phyloP scores from a whole-genome alignment of 2,329 filamentous ascomycete genomes.

The Erysiphe pulchra region DNA sequence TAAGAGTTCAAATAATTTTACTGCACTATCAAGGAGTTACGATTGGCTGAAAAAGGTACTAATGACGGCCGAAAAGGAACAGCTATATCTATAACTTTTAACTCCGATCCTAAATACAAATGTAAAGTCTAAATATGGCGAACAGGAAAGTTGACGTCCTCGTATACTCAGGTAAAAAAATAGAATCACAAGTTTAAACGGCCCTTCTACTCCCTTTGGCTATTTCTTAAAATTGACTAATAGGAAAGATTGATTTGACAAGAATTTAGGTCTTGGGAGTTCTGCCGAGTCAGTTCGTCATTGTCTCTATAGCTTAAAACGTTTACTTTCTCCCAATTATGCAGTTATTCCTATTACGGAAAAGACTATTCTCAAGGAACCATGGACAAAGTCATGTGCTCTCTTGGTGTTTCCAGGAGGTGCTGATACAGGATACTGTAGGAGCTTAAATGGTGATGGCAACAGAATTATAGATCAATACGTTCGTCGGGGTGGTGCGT shows the following conservation, averaged over 20 bases:
- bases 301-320: slow-evolving; percentile 63
- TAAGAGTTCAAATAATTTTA: too few relatives aligned
- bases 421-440: slow-evolving; percentile 80
- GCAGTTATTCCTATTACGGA: slow-evolving; percentile 71
- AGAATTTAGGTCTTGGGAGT: slow-evolving; percentile 44
- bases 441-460: slow-evolving; percentile 62
- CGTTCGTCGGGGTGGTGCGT: slow-evolving; percentile 62
- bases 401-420: slow-evolving; percentile 82
- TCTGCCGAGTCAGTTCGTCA: slow-evolving; percentile 76
- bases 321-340: slow-evolving; percentile 71
- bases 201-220: too few relatives aligned
- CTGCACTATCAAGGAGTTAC: too few relatives aligned
- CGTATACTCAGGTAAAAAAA: slow-evolving; percentile 46
- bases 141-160: slow-evolving; percentile 60
- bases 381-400: slow-evolving; percentile 69
- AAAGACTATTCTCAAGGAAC: slow-evolving; percentile 61
- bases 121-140: slow-evolving; percentile 22
- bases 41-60: too few relatives aligned
- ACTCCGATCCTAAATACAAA: too few relatives aligned
- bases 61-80: too few relatives aligned
- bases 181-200: neutral
- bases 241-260: too few relatives aligned
- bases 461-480: slow-evolving; percentile 68
- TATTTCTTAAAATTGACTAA: too few relatives aligned
- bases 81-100: too few relatives aligned